Conservation (phyloP, 176 grass and related monocot genomes). For the Cenchrus purpureus region DNA sequence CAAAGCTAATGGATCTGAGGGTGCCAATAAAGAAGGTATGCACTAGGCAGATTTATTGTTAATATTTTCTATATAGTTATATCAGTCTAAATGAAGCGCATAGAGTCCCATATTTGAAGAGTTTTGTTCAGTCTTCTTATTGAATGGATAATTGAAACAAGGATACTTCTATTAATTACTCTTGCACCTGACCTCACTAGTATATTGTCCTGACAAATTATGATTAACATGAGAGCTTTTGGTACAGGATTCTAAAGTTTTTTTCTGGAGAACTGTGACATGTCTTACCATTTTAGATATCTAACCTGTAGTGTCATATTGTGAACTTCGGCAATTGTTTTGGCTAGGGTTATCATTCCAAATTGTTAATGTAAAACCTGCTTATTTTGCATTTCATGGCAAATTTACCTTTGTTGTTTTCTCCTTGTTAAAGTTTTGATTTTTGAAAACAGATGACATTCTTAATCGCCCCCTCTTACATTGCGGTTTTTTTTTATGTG, state of each 20-base stretch:
- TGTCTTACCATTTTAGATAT: background rate
- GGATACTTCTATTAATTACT: background rate
- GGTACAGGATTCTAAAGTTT: background rate
- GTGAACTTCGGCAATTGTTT: slow-evolving; percentile 1
- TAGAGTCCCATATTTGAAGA: background rate
- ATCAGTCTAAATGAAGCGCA: background rate
- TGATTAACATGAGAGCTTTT: background rate
- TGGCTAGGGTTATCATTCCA: background rate
- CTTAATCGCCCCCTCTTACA: background rate
- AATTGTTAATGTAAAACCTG: background rate
- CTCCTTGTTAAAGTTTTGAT: slow-evolving; percentile 15
- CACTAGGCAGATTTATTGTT: background rate
- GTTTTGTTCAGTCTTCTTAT: background rate
- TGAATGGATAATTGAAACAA: background rate
- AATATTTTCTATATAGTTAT: background rate
- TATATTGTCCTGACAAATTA: background rate
- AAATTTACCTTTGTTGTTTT: background rate
- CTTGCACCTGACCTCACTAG: background rate
- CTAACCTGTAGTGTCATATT: background rate
- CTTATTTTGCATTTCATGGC: background rate
- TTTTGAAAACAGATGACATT: slow-evolving; percentile 15
- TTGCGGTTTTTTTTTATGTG: background rate
- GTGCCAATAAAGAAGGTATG: slow-evolving; percentile 59
- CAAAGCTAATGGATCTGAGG: slow-evolving; percentile 42
- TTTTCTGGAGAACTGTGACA: background rate